Conservation (phyloP, 179 eudicot species). For the Drosera spatulata region DNA sequence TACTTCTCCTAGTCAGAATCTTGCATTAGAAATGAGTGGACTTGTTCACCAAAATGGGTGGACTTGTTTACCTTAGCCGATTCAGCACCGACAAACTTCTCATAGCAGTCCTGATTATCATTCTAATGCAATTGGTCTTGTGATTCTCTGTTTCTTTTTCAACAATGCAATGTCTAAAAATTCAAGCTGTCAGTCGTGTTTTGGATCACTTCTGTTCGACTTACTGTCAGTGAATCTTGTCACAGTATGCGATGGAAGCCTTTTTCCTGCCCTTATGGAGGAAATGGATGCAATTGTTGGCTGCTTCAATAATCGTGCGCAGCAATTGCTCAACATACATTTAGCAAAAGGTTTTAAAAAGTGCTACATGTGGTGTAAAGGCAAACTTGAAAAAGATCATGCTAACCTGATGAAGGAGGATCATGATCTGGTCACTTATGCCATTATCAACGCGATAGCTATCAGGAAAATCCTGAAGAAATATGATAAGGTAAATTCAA, state of each 20-base stretch:
- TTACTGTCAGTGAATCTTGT: too few species aligned
- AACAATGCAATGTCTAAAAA: too few species aligned
- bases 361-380: slow-evolving; percentile 12
- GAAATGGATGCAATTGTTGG: slow-evolving; percentile 60
- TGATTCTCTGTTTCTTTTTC: too few species aligned
- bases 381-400: slow-evolving; percentile 21
- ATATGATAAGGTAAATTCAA: slow-evolving; percentile 56
- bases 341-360: slow-evolving; percentile 39
- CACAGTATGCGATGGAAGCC: slow-evolving; percentile 54
- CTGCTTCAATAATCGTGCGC: slow-evolving; percentile 46
- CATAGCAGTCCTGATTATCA: too few species aligned
- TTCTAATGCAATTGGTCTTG: too few species aligned
- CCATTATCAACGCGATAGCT: slow-evolving; percentile 62
- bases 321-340: slow-evolving; percentile 50
- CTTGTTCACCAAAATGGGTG: too few species aligned
- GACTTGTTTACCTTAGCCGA: too few species aligned
- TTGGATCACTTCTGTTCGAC: too few species aligned
- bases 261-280: slow-evolving; percentile 49
- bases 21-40: too few species aligned
- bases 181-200: too few species aligned
- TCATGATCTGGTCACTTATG: slow-evolving; percentile 55
- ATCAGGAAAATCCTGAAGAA: slow-evolving; percentile 74
- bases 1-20: too few species aligned
- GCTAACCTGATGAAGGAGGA: slow-evolving; percentile 39
- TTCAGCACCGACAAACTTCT: too few species aligned